Conservation (phyloP, 495 filamentous ascomycete species). For the Penicillium malachiteum region DNA sequence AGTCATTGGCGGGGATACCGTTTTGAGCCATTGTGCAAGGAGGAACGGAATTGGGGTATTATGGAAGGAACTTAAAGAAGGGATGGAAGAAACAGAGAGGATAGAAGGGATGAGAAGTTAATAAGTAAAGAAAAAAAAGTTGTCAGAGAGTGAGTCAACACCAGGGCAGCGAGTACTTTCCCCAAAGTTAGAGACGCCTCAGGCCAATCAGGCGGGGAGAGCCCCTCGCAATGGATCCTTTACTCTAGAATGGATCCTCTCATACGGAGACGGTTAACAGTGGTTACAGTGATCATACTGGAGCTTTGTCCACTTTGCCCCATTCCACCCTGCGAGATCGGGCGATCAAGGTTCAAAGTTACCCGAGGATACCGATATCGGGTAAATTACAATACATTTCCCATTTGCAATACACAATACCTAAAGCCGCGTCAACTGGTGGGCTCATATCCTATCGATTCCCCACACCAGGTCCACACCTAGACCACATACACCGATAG, state of each 20-base stretch:
- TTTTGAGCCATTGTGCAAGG: constrained; percentile 38
- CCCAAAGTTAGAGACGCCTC: background rate
- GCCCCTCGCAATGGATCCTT: background rate
- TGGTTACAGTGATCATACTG: background rate
- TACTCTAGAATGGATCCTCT: background rate
- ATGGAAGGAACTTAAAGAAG: background rate
- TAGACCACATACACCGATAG: no score
- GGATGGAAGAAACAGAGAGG: constrained; percentile 2
- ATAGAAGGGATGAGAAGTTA: background rate
- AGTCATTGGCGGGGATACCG: constrained; percentile 44
- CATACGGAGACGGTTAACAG: background rate
- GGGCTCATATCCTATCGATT: no score
- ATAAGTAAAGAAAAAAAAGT: constrained; percentile 2
- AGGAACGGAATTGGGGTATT: constrained; percentile 1
- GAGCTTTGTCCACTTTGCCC: background rate
- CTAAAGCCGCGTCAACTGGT: no score
- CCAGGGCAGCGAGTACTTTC: background rate
- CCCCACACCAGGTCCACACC: no score
- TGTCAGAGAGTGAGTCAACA: constrained; percentile 3
- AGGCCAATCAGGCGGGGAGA: constrained; percentile 1
- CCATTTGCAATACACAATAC: no score
- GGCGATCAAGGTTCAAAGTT: constrained; percentile 3
- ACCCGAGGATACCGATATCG: constrained; percentile 5
- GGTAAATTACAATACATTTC: no score
- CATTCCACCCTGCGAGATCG: background rate